Evolutionary conservation across 805 yeast species (phyloP), one percentile per base, ranked within the genome.

Genomic region (Cyberlindnera americana): DNA sequence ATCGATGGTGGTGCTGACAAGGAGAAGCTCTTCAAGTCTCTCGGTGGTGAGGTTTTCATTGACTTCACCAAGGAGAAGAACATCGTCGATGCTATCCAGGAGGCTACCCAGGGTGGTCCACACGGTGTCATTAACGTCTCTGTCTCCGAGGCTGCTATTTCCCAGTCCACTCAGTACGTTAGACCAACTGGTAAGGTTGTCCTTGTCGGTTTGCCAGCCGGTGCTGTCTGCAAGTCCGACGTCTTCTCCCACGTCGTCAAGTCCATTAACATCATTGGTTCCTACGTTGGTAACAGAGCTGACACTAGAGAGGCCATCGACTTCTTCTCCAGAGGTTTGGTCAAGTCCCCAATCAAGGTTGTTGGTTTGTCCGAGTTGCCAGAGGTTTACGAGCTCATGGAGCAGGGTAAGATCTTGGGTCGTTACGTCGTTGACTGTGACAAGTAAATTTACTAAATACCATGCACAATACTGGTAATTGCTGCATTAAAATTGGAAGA

Each of bases 261-360:
- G 60, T 72, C 79, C 38, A 62, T 78, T 50, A 65, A 60, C 54
- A 74, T 78, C 57, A 65, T 62, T 49, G 95, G 93, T 53, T 84
- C 95, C 35, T 83, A 83, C 61, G 95, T 86, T 48, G 95, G 95
- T 57, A 84, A 84, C 77, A 81, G 95, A 67, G 83, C 83, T 49
- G 95, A 87, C 68, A 77, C 91, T 50, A 75, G 81, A 48, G 90
- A 83, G 71, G 89, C 90, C 43, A 66, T 83, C 47, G 85, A 81
- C 56, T 82, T 83, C 75, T 81, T 80, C 66, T 49, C 69, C 52
- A 73, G 85, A 62, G 91, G 90, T 47, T 66, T 77, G 60, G 81
- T 83, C 61, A 69, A 73, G 61, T 75, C 86, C 47, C 85, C 86
- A 53, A 78, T 84, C 69, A 76, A 77, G 69, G 61, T 88, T 62